Conservation (phyloP, 176 grass and related monocot genomes). For the Poa annua region DNA sequence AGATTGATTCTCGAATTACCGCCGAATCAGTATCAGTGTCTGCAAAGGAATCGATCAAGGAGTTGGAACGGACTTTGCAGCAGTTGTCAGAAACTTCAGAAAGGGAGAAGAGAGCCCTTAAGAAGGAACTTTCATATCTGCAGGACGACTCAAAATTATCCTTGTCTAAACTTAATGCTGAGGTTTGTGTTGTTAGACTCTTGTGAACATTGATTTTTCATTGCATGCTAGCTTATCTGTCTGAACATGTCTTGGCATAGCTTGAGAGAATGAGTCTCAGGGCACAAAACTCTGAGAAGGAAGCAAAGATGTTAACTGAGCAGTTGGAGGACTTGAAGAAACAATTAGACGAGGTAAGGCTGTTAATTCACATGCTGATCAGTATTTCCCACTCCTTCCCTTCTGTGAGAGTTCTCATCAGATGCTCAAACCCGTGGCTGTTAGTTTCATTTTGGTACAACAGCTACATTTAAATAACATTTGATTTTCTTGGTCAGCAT, state of each 20-base stretch:
- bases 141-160: constrained; percentile 72
- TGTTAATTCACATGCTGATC: constrained; percentile 13
- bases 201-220: constrained; percentile 31
- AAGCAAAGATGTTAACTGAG: constrained; percentile 66
- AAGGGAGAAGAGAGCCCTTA: constrained; percentile 76
- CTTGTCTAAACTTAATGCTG: constrained; percentile 60
- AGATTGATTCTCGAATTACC: constrained; percentile 60
- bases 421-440: constrained; percentile 15
- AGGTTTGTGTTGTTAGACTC: constrained; percentile 59
- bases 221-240: constrained; percentile 40
- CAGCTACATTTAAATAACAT: constrained; percentile 28
- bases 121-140: constrained; percentile 71
- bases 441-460: constrained; percentile 43
- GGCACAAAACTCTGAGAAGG: constrained; percentile 71
- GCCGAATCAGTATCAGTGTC: constrained; percentile 62
- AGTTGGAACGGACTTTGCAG: constrained; percentile 71
- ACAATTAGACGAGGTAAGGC: constrained; percentile 71
- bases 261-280: constrained; percentile 75
- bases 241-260: constrained; percentile 44
- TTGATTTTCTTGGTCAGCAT: constrained; percentile 59
- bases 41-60: constrained; percentile 66
- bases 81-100: constrained; percentile 73
- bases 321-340: constrained; percentile 64
- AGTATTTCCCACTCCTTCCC: constrained; percentile 8
- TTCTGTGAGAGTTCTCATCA: constrained; percentile 15